These are phyloP conservation scores for Eleusine indica DNA, from an alignment of 176 grass and related monocot species.

Conservation along the genomic window DNA sequence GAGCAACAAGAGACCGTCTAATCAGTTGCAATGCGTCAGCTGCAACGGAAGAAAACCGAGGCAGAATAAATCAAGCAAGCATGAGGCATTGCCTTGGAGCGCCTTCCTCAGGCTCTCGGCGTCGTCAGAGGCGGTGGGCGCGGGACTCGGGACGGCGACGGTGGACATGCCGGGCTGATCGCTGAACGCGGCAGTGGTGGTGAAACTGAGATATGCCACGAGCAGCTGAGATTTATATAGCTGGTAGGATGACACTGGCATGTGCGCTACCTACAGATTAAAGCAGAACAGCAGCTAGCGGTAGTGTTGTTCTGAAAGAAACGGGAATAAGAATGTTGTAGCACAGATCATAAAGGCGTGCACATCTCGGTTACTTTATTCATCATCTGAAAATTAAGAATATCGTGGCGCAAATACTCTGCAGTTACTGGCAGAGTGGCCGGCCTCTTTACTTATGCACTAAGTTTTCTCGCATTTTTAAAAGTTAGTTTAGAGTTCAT, in stretches of 20 bases:
- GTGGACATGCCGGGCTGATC: slow-evolving; percentile 44
- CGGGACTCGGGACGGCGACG: slow-evolving; percentile 43
- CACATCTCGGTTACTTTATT: background rate
- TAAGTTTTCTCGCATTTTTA: slow-evolving; percentile 11
- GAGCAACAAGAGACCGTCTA: background rate
- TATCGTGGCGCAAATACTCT: background rate
- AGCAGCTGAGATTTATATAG: background rate
- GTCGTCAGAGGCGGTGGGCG: slow-evolving; percentile 49
- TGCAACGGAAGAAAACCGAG: background rate
- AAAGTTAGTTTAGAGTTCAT: background rate
- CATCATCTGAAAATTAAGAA: background rate
- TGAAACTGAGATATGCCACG: background rate
- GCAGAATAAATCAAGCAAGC: too few relatives aligned
- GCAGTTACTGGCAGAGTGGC: background rate
- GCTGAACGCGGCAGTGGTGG: background rate
- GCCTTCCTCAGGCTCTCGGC: slow-evolving; percentile 59
- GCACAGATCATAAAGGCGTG: slow-evolving; percentile 4
- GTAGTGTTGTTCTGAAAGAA: background rate
- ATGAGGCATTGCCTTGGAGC: slow-evolving; percentile 50
- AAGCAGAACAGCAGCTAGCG: background rate
- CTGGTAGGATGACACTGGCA: background rate
- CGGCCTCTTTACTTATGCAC: slow-evolving; percentile 12
- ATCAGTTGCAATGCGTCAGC: background rate
- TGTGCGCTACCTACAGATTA: background rate
- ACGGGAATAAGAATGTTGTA: background rate